Evolutionary conservation across 2,329 filamentous ascomycete genomes (phyloP), one percentile per base, ranked within the genome.

Genomic region (Xylariaceae sp.): DNA sequence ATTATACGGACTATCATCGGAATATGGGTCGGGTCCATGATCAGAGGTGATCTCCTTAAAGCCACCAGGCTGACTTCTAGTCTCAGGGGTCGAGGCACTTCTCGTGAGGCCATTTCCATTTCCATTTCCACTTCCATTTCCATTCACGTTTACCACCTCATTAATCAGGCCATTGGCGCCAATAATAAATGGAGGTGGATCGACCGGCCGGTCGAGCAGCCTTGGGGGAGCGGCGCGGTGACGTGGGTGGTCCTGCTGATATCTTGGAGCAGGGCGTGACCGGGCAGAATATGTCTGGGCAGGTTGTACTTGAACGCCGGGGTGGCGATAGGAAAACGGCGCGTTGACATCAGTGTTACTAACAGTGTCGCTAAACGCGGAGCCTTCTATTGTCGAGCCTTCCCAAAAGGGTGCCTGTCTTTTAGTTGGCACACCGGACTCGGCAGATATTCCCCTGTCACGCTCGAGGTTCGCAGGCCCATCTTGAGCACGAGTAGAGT

Each of bases 371-470:
- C 67, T 69, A 58, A 69, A 68, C 52, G 65, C 55, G 45, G 67
- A 69, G 30, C 66, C 67, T 53, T 69, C 68, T 56, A 66, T 62
- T 8, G 68, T 70, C 12, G 68, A 70, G 37, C 63, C 66, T 29
- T 70, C 68, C 68, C 68, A 70, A 46, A 70, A 70, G 19, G 66
- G 65, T 43, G 55, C 55, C 48, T 57, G 60, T 34, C 57, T 61
- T 51, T 60, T 59, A n/a, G 60, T 56, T 42, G 54, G 52, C 37
- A 64, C 63, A 37, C 62, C 42, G 27, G 61, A 62, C 27, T 68
- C 65, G 31, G 65, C 62, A 40, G 65, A 59, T 30, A 60, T 48
- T 19, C 59, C 50, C 54, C 63, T 62, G 40, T 56, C 50, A 52
- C 63, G 61, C 35, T 59, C 43, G 39, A 58, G 53, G 51, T 58